These are phyloP conservation scores for Microcyclospora pomicola DNA, from an alignment of 2,329 filamentous ascomycete genomes.

Conservation along the genomic window DNA sequence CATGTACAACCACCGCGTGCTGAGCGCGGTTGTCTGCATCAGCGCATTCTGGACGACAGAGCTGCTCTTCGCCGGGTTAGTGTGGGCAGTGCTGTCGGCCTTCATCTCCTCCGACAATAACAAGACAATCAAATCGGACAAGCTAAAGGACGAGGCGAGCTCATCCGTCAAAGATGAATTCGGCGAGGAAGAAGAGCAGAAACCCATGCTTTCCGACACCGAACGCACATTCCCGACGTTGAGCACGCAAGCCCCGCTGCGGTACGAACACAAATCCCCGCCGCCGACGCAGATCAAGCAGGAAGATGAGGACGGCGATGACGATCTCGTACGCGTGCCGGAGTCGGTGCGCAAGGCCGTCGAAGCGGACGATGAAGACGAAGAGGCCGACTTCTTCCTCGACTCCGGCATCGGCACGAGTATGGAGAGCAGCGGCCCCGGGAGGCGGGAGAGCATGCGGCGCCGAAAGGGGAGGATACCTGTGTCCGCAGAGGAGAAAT, in stretches of 20 bases:
- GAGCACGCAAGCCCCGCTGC: conserved; percentile 29
- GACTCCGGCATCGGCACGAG: conserved; percentile 38
- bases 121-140: neutral
- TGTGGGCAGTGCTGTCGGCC: conserved; percentile 46
- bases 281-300: conserved; percentile 15
- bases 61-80: conserved; percentile 49
- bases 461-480: conserved; percentile 11
- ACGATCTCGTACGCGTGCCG: conserved; percentile 8
- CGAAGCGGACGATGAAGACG: conserved; percentile 31
- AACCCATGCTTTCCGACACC: conserved; percentile 29
- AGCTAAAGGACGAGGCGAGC: conserved; percentile 1
- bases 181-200: conserved; percentile 11
- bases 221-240: conserved; percentile 36
- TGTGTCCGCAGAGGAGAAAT: too few species aligned
- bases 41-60: conserved; percentile 64
- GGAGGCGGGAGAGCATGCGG: conserved; percentile 18
- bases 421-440: conserved; percentile 27
- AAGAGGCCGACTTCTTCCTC: conserved; percentile 30
- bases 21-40: conserved; percentile 56
- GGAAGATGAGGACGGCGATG: conserved; percentile 15
- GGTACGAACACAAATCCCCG: conserved; percentile 7
- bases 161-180: conserved; percentile 16
- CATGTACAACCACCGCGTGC: conserved; percentile 71
- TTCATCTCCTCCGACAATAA: conserved; percentile 17
- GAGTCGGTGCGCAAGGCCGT: conserved; percentile 8